Percentiles rank a stretch among this genome's conserved stretches.
These are phyloP conservation scores for Geotrichum australiense DNA, from an alignment of 1,139 yeast genomes.

Conservation along the genomic window DNA sequence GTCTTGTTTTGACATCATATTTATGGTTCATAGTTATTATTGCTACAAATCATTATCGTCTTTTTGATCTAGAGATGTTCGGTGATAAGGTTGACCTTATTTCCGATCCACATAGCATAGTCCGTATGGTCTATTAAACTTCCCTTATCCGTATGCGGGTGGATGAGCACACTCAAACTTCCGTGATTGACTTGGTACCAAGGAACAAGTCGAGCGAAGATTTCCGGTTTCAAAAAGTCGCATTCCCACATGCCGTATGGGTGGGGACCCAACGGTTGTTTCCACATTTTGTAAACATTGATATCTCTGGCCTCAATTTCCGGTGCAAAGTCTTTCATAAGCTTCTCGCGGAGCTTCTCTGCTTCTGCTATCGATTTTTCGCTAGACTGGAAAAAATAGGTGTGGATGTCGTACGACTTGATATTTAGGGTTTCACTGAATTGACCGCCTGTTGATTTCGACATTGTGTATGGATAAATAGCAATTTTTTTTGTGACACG, in stretches of 20 bases:
- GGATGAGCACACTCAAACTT: slow-evolving; percentile 45
- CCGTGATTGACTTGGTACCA: slow-evolving; percentile 49
- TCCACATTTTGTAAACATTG: slow-evolving; percentile 44
- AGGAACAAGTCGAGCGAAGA: slow-evolving; percentile 33
- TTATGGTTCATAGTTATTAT: background rate
- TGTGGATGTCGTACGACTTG: slow-evolving; percentile 45
- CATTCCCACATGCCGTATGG: slow-evolving; percentile 42
- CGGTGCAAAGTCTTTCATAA: slow-evolving; percentile 40
- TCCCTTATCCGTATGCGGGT: slow-evolving; percentile 41
- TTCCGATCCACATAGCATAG: slow-evolving; percentile 50
- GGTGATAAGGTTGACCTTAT: slow-evolving; percentile 28
- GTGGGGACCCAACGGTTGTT: slow-evolving; percentile 52
- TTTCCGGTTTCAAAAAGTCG: slow-evolving; percentile 34
- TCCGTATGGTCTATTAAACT: slow-evolving; percentile 45
- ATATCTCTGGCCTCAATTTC: slow-evolving; percentile 42
- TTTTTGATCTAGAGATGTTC: slow-evolving; percentile 13
- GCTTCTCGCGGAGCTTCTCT: slow-evolving; percentile 37
- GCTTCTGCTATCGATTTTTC: slow-evolving; percentile 38
- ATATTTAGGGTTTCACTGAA: slow-evolving; percentile 12
- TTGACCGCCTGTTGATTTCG: slow-evolving; percentile 6
- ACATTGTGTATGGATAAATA: slow-evolving; percentile 7
- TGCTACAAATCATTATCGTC: too few species aligned
- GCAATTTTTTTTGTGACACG: too few species aligned
- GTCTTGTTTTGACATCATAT: background rate
- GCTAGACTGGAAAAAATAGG: slow-evolving; percentile 44